A percentile compares a stretch with the other conserved stretches of the same genome.
These are phyloP conservation scores for Lipomyces mesembrius DNA, from an alignment of 805 yeast species.

Conservation along the genomic window DNA sequence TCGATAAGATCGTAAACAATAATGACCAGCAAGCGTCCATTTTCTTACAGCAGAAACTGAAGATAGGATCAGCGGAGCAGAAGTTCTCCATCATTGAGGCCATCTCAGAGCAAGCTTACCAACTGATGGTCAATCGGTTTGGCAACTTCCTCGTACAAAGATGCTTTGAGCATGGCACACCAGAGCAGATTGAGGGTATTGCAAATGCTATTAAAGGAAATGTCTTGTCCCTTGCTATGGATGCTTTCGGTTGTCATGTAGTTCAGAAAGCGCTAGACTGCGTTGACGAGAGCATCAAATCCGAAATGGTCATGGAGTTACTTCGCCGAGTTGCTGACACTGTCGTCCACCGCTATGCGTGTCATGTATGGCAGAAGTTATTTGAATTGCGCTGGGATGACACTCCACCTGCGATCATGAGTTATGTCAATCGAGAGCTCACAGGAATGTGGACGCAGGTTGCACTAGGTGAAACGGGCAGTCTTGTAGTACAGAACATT, in stretches of 20 bases:
- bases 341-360: constrained; percentile 49
- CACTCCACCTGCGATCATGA: constrained; percentile 43
- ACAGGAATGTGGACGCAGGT: constrained; percentile 46
- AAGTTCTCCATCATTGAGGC: constrained; percentile 43
- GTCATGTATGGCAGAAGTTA: constrained; percentile 53
- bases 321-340: constrained; percentile 44
- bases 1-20: constrained; percentile 44
- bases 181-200: constrained; percentile 40
- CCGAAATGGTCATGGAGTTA: constrained; percentile 48
- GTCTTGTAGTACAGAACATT: constrained; percentile 47
- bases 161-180: constrained; percentile 47
- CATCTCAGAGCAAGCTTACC: constrained; percentile 42
- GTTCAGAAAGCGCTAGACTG: constrained; percentile 50
- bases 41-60: constrained; percentile 49
- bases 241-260: constrained; percentile 52
- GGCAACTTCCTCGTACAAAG: constrained; percentile 52
- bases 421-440: constrained; percentile 43
- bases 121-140: constrained; percentile 49
- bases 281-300: constrained; percentile 41
- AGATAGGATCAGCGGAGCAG: constrained; percentile 43
- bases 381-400: constrained; percentile 47
- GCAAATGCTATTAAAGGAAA: constrained; percentile 44
- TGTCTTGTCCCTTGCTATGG: constrained; percentile 44
- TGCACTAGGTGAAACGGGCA: constrained; percentile 46
- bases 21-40: constrained; percentile 52